Evolutionary conservation across 2,329 filamentous ascomycete species (phyloP), one percentile per base, ranked within the genome.

Genomic region (Aspergillus amoenus): DNA sequence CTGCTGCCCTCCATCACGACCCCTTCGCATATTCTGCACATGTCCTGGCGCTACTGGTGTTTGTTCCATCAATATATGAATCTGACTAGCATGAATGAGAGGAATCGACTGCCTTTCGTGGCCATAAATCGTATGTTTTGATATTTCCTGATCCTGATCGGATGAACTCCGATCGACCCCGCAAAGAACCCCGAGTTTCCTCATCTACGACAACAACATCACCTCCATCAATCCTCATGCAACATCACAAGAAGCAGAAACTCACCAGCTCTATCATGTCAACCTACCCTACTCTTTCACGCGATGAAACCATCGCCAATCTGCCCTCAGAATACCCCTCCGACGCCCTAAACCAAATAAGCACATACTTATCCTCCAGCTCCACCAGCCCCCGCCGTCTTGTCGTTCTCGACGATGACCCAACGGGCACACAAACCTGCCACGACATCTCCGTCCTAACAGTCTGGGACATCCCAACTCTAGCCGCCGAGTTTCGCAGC

Each of bases 361-460:
- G 67, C 24, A 52, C 67, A 11, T 59, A 67, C 27, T 68, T 73
- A 24, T 53, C 65, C 42, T 67, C 64, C n/a, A 54, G 65, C 22
- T 45, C 43, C 8, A 59, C 61, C 9, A 60, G 65, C 50, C 49
- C n/a, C 11, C 70, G 66, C 40, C 69, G 68, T 4, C 68, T 74
- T 7, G 71, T 74, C 15, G 69, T 73, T 1, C 67, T 75, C 27
- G 82, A 84, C 52, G 82, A 85, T 57, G 82, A 85, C 55, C 82
- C 82, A 32, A 85, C 83, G 0, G 82, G 82, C n/a, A 85, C 82
- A 0, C 83, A 85, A 64, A 85, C 83, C n/a, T 84, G 82, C 67
- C 81, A 85, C 66, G 78, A 81, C 61, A 79, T 86, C 58, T 70
- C 75, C 49, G 81, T 85, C 2, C 73, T 86, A 18, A 82, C 81